Conservation (phyloP, 2,329 filamentous ascomycete genomes). For the Dendrostoma leiphaemia region DNA sequence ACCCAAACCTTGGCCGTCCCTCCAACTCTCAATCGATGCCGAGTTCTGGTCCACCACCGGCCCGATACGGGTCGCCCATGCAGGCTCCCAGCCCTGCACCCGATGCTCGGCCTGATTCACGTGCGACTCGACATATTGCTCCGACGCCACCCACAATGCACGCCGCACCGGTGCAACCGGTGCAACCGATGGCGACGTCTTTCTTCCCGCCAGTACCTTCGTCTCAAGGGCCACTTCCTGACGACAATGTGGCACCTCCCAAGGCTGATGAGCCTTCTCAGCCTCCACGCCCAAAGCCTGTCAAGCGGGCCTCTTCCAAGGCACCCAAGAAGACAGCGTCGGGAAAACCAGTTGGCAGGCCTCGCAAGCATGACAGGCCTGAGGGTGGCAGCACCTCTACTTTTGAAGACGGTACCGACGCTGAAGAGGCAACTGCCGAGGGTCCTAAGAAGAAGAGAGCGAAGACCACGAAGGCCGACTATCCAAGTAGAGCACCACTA, state of each 20-base stretch:
- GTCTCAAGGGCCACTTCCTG: constrained; percentile 15
- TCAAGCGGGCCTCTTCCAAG: constrained; percentile 60
- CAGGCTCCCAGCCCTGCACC: constrained; percentile 15
- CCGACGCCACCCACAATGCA: constrained; percentile 17
- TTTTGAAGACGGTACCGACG: constrained; percentile 64
- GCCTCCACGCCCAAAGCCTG: constrained; percentile 27
- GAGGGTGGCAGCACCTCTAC: constrained; percentile 68
- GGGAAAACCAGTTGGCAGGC: constrained; percentile 54
- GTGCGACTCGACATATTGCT: constrained; percentile 5
- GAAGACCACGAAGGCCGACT: constrained; percentile 71
- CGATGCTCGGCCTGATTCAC: constrained; percentile 11
- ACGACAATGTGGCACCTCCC: constrained; percentile 23
- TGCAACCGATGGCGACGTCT: constrained; percentile 15
- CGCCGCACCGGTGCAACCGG: constrained; percentile 4
- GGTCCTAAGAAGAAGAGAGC: constrained; percentile 68
- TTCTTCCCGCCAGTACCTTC: constrained; percentile 22
- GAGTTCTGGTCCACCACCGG: constrained; percentile 33
- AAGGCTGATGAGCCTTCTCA: constrained; percentile 27
- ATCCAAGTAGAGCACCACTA: constrained; percentile 56
- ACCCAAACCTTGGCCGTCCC: constrained; percentile 51
- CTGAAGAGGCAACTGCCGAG: constrained; percentile 55
- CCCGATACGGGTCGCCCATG: constrained; percentile 15
- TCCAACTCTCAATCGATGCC: constrained; percentile 29
- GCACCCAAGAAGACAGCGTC: constrained; percentile 46
- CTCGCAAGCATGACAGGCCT: constrained; percentile 48